Evolutionary conservation across 2,329 filamentous ascomycete genomes (phyloP), one percentile per base, ranked within the genome.

Genomic region (Triangularia setosa): DNA sequence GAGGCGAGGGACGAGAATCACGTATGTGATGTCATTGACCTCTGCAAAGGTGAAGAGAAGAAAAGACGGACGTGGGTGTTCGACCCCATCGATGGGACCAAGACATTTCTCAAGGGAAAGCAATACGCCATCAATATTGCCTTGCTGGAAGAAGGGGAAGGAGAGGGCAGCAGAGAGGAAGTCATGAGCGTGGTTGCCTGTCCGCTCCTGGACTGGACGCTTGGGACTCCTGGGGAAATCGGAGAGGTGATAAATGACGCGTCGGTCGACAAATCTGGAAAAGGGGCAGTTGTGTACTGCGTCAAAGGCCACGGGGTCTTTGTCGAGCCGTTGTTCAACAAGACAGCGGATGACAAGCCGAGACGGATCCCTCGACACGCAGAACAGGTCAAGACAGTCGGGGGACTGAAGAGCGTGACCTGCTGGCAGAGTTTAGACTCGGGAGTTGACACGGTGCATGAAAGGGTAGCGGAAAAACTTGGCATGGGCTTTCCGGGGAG

Each of bases 21-120:
- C 27, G 79, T 85, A 73, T 84, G 83, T 70, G 77, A 80, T 59
- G 74, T 84, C 65, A 81, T 87, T 54, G 84, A 87, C 72, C 78
- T 77, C 67, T 84, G 83, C 65, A 16, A 68, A 70, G 3, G 61
- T 58, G 21, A 56, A 1, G 25, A 9, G 3, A 61, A 63, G 7
- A 83, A 12, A 16, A 28, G 23, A n/a, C n/a, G n/a, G 14, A 79
- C 80, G 8, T 87, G 84, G 84, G 79, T 87, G 0, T 86, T 87
- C 69, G 84, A 87, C 69, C 84, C 84, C 0, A 86, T 87, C 28
- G 84, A 87, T 67, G 84, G 84, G 7, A 87, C 84, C 1, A 81
- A 83, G 74, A 85, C 83, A 0, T 87, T 84, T 61, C 76, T 87
- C 8, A 74, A 76, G 11, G 80, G 81, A 5, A 76, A 84, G 68